Base-by-base conservation (phyloP, 139 green algal genomes). In the Micractinium conductrix region DNA sequence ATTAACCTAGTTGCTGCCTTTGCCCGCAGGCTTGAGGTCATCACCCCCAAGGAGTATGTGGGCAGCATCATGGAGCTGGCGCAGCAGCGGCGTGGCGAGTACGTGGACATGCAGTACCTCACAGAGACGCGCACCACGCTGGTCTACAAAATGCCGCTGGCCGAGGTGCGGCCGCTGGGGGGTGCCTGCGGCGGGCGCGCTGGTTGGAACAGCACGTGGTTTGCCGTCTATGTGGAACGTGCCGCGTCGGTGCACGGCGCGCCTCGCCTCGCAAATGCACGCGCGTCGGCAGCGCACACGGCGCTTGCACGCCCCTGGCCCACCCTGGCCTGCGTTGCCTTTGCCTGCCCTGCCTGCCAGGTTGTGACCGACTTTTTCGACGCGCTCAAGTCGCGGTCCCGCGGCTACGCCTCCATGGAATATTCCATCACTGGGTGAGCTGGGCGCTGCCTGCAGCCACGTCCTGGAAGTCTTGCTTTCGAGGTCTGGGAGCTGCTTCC, bases 351-450 rank as follows among this genome's bases (percentile, higher is more conserved):
- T 28, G 0, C 6, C 37, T 55, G n/a, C n/a, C 85, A 91, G 88
- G 96, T 99, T 45, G 96, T 99, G 16, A 98, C 94, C 40, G 97
- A 99, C 88, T 99, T 98, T 87, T 99, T 99, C 80, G 97, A 99
- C 88, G 89, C 97, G 80, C 90, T 99, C 62, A 99, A 99, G 92
- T 96, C 89, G 16, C 85, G 95, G 21, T 95, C 76, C 79, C 95
- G 95, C 78, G 97, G 97, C 30, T 99, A 99, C 85, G 97, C 97
- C 21, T 96, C 88, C 83, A 99, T 99, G 97, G 95, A 98, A 91
- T 98, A 98, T 91, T 89, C 94, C 40, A 50, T 96, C 43, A 95
- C 84, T 1, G 14, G 95, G 78, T 83, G 37, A 50, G 74, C 58
- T 65, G 58, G 19, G 16, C 21, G 16, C 21, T 65, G 58, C 58